Evolutionary conservation across 2,329 filamentous ascomycete genomes (phyloP).

Genomic region (Venturia nashicola): DNA sequence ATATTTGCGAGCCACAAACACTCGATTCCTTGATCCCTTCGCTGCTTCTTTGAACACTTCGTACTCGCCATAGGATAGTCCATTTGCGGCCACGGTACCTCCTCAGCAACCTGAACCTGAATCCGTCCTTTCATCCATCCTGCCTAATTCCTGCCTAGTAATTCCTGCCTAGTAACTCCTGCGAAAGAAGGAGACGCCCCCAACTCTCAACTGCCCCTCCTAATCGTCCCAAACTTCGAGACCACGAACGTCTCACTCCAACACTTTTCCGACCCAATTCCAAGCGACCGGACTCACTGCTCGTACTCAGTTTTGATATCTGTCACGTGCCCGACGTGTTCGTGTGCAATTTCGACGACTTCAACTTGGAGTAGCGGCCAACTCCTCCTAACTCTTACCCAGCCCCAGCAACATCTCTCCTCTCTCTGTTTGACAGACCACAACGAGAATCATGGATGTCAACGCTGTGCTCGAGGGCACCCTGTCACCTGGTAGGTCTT

Average conservation of each 20-base stretch:
- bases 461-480: slow-evolving; percentile 96
- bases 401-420: slow-evolving; percentile 13
- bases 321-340: not conserved
- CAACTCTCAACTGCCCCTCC: not conserved
- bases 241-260: not conserved
- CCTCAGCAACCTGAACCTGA: no score
- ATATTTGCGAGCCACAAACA: not conserved
- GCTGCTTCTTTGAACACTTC: not conserved
- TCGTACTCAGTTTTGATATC: not conserved
- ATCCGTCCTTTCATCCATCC: not conserved
- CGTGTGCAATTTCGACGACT: not conserved
- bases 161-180: no score
- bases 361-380: not conserved
- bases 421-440: slow-evolving; percentile 17
- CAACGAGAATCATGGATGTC: slow-evolving; percentile 67
- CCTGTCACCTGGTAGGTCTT: slow-evolving; percentile 71
- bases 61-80: not conserved
- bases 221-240: not conserved
- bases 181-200: not conserved
- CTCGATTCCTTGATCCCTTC: not conserved
- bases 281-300: not conserved
- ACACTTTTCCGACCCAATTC: not conserved
- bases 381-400: not conserved
- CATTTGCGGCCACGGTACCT: not conserved
- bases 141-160: not conserved